Base-by-base conservation (phyloP, 331 rosid species). In the Rosa hybrid region DNA sequence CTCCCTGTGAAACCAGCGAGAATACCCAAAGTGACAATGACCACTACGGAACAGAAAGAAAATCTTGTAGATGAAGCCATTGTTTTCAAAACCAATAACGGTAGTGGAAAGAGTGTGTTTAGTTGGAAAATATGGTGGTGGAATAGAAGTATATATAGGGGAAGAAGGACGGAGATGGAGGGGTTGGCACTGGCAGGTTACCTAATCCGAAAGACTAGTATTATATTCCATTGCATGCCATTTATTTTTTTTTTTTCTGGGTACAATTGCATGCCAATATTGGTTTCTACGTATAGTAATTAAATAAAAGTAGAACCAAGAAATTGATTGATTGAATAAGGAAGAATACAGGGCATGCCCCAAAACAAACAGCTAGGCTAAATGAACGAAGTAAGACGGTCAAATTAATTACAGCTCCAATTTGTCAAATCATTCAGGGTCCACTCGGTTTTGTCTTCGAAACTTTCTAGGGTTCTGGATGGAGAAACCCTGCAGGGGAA, bases 1-100 rank as follows among this genome's bases (percentile, higher is more conserved):
- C 70, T 68, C 10, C 85, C 85, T 1, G 80, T 44, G 54, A 87
- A 65, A 76, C 83, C 21, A 76, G 86, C 76, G 0, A 90, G 74
- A 50, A 86, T 49, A 23, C 51, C 79, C 4, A 89, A 70, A 51
- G 76, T 56, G 21, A 70, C 44, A 30, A 83, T 7, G 50, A 64
- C 1, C 3, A 23, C 2, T 4, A 68, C 49, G 10, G 83, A 78
- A 70, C 74, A 82, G 68, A 68, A 84, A 68, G 80, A 60, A 77
- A 20, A 64, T 34, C 62, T 64, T 9, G 11, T 12, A 34, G 73
- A 80, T 38, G 20, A 70, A 42, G 80, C 80, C 97, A 89, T 88
- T 68, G 46, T 6, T 76, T 30, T 60, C 79, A 60, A 60, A 60
- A 44, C 44, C 48, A 68, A 18, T n/a, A 68, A 39, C 49, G 49